Evolutionary conservation across 2,329 filamentous ascomycete species (phyloP).

Genomic region (Apiospora kogelbergensis): DNA sequence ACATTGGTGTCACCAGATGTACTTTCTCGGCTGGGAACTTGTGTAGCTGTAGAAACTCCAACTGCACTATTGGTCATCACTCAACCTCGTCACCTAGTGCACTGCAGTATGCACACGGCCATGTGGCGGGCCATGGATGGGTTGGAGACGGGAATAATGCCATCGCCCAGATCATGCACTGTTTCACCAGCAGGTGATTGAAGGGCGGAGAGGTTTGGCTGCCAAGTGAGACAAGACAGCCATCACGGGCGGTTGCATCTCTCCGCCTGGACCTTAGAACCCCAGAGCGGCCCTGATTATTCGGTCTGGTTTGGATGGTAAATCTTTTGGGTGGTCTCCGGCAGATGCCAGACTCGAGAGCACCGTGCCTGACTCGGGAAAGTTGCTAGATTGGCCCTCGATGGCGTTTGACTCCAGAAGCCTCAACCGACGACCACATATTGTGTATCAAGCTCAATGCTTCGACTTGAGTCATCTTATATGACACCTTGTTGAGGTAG

Average conservation of each 20-base stretch:
- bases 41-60: neutral
- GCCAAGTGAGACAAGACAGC: neutral
- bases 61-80: neutral
- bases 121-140: neutral
- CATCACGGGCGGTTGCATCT: neutral
- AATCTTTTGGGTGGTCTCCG: neutral
- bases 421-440: neutral
- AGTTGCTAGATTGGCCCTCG: neutral
- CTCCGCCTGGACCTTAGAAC: neutral
- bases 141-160: neutral
- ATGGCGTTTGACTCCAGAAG: neutral
- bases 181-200: neutral
- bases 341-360: neutral
- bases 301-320: neutral
- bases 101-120: neutral
- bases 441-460: neutral
- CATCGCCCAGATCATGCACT: neutral
- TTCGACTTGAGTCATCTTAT: neutral
- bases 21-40: neutral
- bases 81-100: neutral
- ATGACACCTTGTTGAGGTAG: neutral
- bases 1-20: neutral
- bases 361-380: neutral
- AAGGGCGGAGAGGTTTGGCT: neutral
- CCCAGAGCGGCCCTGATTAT: neutral